Base-by-base conservation (phyloP, 208 protist species). In the Herpetomonas tarakana region DNA sequence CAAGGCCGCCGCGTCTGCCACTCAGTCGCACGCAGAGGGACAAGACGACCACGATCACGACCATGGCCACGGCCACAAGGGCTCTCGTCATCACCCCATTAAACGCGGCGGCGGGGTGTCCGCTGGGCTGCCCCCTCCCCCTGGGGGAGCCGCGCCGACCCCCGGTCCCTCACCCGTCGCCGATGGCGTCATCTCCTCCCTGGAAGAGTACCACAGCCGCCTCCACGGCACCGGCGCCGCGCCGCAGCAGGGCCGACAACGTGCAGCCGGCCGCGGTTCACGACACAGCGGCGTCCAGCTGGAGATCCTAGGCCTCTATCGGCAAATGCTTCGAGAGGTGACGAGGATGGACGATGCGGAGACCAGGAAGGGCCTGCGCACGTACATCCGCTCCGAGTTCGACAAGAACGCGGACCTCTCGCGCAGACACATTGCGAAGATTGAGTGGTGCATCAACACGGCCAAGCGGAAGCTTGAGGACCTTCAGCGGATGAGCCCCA, bases 401-500 rank as follows among this genome's bases (percentile, higher is more conserved):
- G 67, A 86, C 14, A 74, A 81, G 63, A 76, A 88, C 56, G 59
- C 59, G 31, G 70, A 71, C 22, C 70, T 91, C 21, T 75, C 86
- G 27, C 75, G 85, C 16, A 78, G 75, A 50, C 71, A 74, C 74
- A 74, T 95, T 28, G 71, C 76, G 19, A 82, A 84, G 58, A 86
- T 95, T 28, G 89, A 95, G 53, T 95, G 89, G 89, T 73, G 82
- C 31, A 57, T 95, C 21, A 82, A 92, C 55, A 76, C 86, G 53
- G 83, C 70, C 6, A 86, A 81, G 57, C 74, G 85, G 14, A 95
- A 92, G 69, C 74, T 92, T 26, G 86, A 92, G 62, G 89, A 92
- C n/a, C 29, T 95, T 38, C 81, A 85, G 54, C 35, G 50, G 31
- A 88, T 92, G 89, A 52, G 67, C 1, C 60, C 65, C 16, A 28